These are phyloP conservation scores for Alternaria panax DNA, from an alignment of 2,329 filamentous ascomycete species.

Conservation along the genomic window DNA sequence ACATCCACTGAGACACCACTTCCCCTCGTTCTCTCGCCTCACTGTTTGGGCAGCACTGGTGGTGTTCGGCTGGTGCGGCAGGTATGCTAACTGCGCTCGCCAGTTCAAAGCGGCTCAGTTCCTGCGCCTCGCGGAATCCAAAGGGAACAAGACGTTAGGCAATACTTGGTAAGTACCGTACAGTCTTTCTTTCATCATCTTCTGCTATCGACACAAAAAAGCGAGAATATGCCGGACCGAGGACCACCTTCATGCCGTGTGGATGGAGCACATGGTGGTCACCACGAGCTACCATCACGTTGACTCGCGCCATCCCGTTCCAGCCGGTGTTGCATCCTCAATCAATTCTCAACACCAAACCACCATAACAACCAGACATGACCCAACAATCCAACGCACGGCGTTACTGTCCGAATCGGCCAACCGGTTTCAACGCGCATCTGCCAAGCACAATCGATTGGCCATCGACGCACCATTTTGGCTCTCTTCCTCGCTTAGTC, in stretches of 20 bases:
- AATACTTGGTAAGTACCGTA: slow-evolving; percentile 80
- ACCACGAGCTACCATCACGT: slow-evolving; percentile 18
- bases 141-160: slow-evolving; percentile 87
- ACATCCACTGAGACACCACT: slow-evolving; percentile 34
- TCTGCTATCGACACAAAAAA: slow-evolving; percentile 23
- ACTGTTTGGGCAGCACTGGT: slow-evolving; percentile 51
- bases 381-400: slow-evolving; percentile 29
- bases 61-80: slow-evolving; percentile 36
- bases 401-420: slow-evolving; percentile 24
- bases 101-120: slow-evolving; percentile 86
- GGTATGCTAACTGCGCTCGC: slow-evolving; percentile 48
- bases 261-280: slow-evolving; percentile 15
- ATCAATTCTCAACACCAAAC: slow-evolving; percentile 37
- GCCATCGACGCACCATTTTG: slow-evolving; percentile 27
- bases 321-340: slow-evolving; percentile 20
- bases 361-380: slow-evolving; percentile 24
- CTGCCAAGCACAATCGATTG: slow-evolving; percentile 45
- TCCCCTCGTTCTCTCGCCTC: slow-evolving; percentile 40
- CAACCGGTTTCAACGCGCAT: slow-evolving; percentile 41
- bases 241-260: slow-evolving; percentile 19
- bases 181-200: slow-evolving; percentile 10
- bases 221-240: slow-evolving; percentile 28
- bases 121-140: slow-evolving; percentile 87
- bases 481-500: slow-evolving; percentile 41
- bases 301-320: slow-evolving; percentile 24